Percentiles rank a stretch among this genome's conserved stretches.
Conservation (phyloP, 1,284 basidiomycete species). For the Apiotrichum porosum region DNA sequence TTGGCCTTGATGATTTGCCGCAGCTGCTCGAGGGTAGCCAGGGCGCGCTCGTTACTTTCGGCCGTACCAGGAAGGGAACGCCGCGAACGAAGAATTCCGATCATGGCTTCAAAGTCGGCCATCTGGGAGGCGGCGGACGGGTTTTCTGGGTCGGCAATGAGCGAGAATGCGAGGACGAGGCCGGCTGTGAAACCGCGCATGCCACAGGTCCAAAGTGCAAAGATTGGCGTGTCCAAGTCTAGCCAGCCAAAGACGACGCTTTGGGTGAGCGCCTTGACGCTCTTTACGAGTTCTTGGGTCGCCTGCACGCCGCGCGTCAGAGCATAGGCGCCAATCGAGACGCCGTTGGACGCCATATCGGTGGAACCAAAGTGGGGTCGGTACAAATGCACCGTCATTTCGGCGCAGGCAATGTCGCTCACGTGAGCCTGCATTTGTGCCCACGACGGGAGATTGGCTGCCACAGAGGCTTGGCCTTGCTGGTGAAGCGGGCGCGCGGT, state of each 20-base stretch:
- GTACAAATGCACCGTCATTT: not conserved
- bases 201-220: conserved; percentile 3
- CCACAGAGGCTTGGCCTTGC: not conserved
- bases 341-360: not conserved
- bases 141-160: not conserved
- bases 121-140: too few species aligned
- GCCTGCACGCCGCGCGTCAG: not conserved
- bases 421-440: not conserved
- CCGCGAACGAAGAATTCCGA: not conserved
- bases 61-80: not conserved
- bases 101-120: not conserved
- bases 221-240: not conserved
- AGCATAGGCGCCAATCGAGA: not conserved
- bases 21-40: not conserved
- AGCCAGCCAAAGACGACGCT: conserved; percentile 1
- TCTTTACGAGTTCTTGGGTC: not conserved
- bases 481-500: not conserved
- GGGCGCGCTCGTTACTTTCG: not conserved
- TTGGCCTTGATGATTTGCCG: not conserved
- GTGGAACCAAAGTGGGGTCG: not conserved
- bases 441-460: not conserved
- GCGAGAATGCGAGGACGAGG: conserved; percentile 3
- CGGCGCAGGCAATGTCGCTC: not conserved
- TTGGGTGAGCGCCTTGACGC: not conserved
- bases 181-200: conserved; percentile 1